Percentiles rank a stretch among this genome's conserved stretches.
phyloP scores from a whole-genome alignment of 2,329 filamentous ascomycete species.

The Paecilomyces niveus region DNA sequence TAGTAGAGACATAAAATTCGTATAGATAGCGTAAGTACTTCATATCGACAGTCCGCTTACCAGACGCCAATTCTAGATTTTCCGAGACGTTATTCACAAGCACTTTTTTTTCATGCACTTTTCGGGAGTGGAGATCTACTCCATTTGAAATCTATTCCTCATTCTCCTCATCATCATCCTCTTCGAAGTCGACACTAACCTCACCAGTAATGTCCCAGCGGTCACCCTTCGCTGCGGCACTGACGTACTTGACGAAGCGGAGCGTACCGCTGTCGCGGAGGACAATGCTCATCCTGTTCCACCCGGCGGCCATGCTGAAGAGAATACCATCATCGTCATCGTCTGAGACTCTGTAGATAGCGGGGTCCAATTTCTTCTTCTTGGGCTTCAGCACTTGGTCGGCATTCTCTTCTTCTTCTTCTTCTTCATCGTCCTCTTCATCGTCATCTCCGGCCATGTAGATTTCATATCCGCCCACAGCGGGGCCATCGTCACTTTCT shows the following conservation, averaged over 20 bases:
- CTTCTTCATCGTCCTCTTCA: constrained; percentile 42
- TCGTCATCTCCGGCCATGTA: constrained; percentile 83
- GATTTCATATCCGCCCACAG: constrained; percentile 53
- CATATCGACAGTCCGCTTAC: not conserved
- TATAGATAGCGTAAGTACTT: not conserved
- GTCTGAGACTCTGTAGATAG: constrained; percentile 69
- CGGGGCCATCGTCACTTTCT: constrained; percentile 27
- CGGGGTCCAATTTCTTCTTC: constrained; percentile 55
- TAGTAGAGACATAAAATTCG: not conserved
- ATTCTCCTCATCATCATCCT: constrained; percentile 37
- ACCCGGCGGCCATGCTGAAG: constrained; percentile 62
- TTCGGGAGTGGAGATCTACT: not conserved
- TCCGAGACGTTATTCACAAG: constrained; percentile 36
- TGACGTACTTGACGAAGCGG: constrained; percentile 96
- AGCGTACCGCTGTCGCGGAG: constrained; percentile 78
- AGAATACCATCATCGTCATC: constrained; percentile 70
- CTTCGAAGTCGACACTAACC: constrained; percentile 61
- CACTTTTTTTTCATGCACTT: not conserved
- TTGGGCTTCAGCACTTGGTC: constrained; percentile 24
- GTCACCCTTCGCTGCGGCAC: constrained; percentile 72
- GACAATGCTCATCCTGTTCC: constrained; percentile 91
- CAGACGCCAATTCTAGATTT: not conserved
- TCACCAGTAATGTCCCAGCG: constrained; percentile 83
- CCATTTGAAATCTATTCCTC: constrained; percentile 12
- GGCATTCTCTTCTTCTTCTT: constrained; percentile 16